Evolutionary conservation across 306 rosid species (phyloP).

Genomic region (Inga leiocalycina): DNA sequence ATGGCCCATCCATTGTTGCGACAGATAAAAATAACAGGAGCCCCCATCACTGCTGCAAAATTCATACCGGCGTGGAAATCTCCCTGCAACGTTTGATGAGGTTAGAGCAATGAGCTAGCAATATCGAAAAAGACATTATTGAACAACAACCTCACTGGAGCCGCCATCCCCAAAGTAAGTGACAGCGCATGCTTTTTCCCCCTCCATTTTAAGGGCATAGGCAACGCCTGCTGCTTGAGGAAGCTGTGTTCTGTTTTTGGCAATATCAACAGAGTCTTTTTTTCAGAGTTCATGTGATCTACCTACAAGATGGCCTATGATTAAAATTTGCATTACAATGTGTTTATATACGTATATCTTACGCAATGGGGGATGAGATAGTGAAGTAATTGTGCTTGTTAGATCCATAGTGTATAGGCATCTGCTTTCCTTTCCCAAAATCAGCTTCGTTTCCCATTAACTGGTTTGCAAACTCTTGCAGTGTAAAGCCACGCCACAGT

Average conservation of each 20-base stretch:
- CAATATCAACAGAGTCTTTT: conserved; percentile 27
- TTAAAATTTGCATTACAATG: not conserved
- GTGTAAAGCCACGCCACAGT: conserved; percentile 77
- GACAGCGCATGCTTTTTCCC: conserved; percentile 57
- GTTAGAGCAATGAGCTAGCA: conserved; percentile 9
- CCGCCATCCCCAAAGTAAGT: conserved; percentile 70
- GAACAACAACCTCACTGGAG: conserved; percentile 60
- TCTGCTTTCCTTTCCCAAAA: conserved; percentile 71
- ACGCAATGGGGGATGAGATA: conserved; percentile 77
- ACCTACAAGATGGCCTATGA: not conserved
- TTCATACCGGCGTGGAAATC: conserved; percentile 67
- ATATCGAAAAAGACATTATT: conserved; percentile 12
- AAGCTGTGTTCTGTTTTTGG: conserved; percentile 62
- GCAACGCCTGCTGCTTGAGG: conserved; percentile 82
- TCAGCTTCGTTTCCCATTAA: conserved; percentile 64
- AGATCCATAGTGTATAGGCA: conserved; percentile 84
- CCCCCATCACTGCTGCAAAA: conserved; percentile 68
- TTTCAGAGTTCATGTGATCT: conserved; percentile 21
- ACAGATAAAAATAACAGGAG: conserved; percentile 53
- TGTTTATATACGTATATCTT: conserved; percentile 41
- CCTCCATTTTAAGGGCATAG: conserved; percentile 74
- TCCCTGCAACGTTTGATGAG: conserved; percentile 48
- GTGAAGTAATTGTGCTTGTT: conserved; percentile 66
- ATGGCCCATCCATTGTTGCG: conserved; percentile 76
- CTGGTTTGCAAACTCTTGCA: conserved; percentile 72